Evolutionary conservation across 495 filamentous ascomycete species (phyloP).

Genomic region (Articulospora tetracladia): DNA sequence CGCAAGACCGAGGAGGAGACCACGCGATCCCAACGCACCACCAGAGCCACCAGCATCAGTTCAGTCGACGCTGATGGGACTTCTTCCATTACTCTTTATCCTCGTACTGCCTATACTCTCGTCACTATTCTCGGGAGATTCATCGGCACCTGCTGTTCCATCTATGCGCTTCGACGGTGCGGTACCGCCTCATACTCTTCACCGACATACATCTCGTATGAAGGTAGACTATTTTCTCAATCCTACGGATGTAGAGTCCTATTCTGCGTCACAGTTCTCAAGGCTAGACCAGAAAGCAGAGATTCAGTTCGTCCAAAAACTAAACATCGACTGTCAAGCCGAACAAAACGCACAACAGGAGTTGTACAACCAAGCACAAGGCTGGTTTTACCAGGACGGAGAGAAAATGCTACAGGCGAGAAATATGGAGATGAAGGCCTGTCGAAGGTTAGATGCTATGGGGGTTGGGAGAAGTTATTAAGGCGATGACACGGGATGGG

Average conservation of each 20-base stretch:
- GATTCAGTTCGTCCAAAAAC: constrained; percentile 57
- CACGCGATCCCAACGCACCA: constrained; percentile 56
- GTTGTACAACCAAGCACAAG: constrained; percentile 74
- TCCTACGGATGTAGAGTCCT: constrained; percentile 69
- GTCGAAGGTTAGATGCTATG: constrained; percentile 27
- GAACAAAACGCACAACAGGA: constrained; percentile 60
- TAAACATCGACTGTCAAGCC: constrained; percentile 66
- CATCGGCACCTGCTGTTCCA: constrained; percentile 54
- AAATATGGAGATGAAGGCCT: constrained; percentile 45
- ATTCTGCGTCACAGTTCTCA: constrained; percentile 57
- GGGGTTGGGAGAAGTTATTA: constrained; percentile 12
- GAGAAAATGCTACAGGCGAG: constrained; percentile 69
- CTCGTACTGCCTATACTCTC: constrained; percentile 86
- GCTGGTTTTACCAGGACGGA: constrained; percentile 80
- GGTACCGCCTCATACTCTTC: constrained; percentile 63
- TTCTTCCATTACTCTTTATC: constrained; percentile 83
- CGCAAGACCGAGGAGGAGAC: constrained; percentile 60
- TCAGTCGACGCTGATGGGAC: constrained; percentile 54
- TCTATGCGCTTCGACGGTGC: constrained; percentile 66
- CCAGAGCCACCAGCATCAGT: constrained; percentile 46
- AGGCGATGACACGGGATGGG: not conserved
- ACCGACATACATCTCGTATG: constrained; percentile 64
- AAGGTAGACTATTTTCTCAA: constrained; percentile 82
- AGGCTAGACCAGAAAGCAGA: constrained; percentile 78
- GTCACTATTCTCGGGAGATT: constrained; percentile 64